Conservation (phyloP, 2,329 filamentous ascomycete species). For the Shiraia sp. region DNA sequence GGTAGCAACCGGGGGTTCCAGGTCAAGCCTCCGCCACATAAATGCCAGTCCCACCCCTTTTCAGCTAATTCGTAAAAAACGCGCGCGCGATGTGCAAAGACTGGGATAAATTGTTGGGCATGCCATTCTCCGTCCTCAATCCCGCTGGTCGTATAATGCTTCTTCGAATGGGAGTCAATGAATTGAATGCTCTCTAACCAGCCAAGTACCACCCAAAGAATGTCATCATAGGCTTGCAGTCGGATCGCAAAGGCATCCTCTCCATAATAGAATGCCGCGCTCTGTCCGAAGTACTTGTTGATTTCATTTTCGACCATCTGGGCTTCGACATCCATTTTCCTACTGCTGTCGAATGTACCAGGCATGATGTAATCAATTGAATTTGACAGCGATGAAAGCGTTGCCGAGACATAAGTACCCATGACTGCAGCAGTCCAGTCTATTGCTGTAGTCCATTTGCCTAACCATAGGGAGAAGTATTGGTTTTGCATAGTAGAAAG, state of each 20-base stretch:
- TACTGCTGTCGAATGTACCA: slow-evolving; percentile 29
- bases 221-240: slow-evolving; percentile 86
- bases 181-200: slow-evolving; percentile 86
- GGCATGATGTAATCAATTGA: slow-evolving; percentile 55
- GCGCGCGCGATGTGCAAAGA: slow-evolving; percentile 80
- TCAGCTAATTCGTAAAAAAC: slow-evolving; percentile 84
- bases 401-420: slow-evolving; percentile 76
- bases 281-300: slow-evolving; percentile 78
- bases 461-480: slow-evolving; percentile 77
- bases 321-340: slow-evolving; percentile 39
- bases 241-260: slow-evolving; percentile 78
- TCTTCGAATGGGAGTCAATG: slow-evolving; percentile 67
- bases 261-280: slow-evolving; percentile 80
- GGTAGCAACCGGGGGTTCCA: slow-evolving; percentile 78
- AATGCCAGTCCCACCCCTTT: slow-evolving; percentile 76
- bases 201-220: slow-evolving; percentile 90
- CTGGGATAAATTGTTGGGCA: slow-evolving; percentile 72
- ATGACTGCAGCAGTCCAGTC: slow-evolving; percentile 93
- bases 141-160: slow-evolving; percentile 57
- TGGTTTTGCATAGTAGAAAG: slow-evolving; percentile 75
- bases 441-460: slow-evolving; percentile 82
- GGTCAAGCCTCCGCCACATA: slow-evolving; percentile 86
- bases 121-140: slow-evolving; percentile 61
- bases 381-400: slow-evolving; percentile 70
- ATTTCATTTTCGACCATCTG: slow-evolving; percentile 75